Evolutionary conservation across 2,329 filamentous ascomycete genomes (phyloP), one percentile per base, ranked within the genome.

Genomic region (Scedosporium boydii): DNA sequence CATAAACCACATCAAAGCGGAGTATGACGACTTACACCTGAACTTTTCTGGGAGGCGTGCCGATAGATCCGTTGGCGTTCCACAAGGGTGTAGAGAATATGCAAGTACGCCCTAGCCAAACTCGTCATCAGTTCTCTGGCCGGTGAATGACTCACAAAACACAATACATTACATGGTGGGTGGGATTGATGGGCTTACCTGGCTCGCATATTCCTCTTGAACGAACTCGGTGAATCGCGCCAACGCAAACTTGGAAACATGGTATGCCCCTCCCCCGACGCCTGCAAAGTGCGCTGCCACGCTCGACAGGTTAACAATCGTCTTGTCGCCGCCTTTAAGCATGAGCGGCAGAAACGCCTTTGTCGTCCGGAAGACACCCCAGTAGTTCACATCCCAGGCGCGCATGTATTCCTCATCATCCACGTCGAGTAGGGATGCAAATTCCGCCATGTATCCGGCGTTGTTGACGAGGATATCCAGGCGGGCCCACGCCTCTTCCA

Each of bases 371-470:
- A 80, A 80, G 0, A 74, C 69, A 0, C 82, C 81, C 58, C 76
- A 78, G 29, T 83, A 68, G 63, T 84, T 84, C 61, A 82, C 76
- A 44, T 81, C 77, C 68, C 75, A 80, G 34, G 75, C 74, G 23
- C 66, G 67, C 75, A 77, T 80, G 73, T 79, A 83, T n/a, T 76
- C 75, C 1, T 71, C 68, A 4, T 74, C 70, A 26, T 77, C 69
- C 2, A 71, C 68, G n/a, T 79, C 75, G 18, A 68, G 68, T 16
- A 78, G 69, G n/a, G 68, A 67, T 1, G 66, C 63, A 53, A 70
- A 73, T 16, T 66, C 67, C 60, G 76, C 74, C 16, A 80, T 68
- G 62, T 75, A 76, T 3, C 75, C 78, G 0, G 77, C 77, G 66
- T 79, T 81, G 63, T 75, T 76, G 59, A 80, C 66, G 1, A 80